A percentile compares a stretch with the other conserved stretches of the same genome.
Conservation (phyloP, 345 rosid genomes). For the Syzygium aromaticum region DNA sequence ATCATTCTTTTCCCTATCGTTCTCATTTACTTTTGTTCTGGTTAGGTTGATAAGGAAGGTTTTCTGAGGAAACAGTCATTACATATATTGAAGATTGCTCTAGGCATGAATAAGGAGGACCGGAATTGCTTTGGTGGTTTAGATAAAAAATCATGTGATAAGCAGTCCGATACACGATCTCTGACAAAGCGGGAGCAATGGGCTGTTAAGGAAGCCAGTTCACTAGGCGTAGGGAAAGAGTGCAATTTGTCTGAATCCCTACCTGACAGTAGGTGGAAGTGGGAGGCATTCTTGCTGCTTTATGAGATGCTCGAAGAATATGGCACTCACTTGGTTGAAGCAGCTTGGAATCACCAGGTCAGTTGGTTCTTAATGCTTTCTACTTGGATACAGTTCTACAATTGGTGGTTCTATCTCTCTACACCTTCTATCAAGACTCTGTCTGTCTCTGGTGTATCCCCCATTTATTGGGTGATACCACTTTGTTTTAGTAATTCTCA, state of each 20-base stretch:
- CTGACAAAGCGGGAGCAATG: slow-evolving; percentile 70
- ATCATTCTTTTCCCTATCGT: neutral
- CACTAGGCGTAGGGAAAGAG: slow-evolving; percentile 68
- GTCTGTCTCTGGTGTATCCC: neutral
- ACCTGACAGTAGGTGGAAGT: slow-evolving; percentile 44
- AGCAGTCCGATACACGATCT: slow-evolving; percentile 29
- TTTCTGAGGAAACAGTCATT: slow-evolving; percentile 84
- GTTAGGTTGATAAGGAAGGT: slow-evolving; percentile 73
- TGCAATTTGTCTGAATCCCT: slow-evolving; percentile 37
- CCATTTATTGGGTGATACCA: neutral
- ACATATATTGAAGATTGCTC: slow-evolving; percentile 54
- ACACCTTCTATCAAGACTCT: neutral
- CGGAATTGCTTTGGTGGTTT: slow-evolving; percentile 11
- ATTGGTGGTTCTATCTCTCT: neutral
- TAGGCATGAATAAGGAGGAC: slow-evolving; percentile 32
- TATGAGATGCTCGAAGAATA: slow-evolving; percentile 95
- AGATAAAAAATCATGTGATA: slow-evolving; percentile 26
- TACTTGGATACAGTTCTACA: neutral
- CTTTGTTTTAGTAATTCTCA: neutral
- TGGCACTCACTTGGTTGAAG: slow-evolving; percentile 95
- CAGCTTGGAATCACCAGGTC: slow-evolving; percentile 97
- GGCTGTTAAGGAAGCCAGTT: slow-evolving; percentile 90
- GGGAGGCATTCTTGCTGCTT: slow-evolving; percentile 84
- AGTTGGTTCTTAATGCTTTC: neutral
- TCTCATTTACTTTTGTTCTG: slow-evolving; percentile 1